phyloP scores from a whole-genome alignment of 345 rosid species.

The Rubroshorea leprosula region DNA sequence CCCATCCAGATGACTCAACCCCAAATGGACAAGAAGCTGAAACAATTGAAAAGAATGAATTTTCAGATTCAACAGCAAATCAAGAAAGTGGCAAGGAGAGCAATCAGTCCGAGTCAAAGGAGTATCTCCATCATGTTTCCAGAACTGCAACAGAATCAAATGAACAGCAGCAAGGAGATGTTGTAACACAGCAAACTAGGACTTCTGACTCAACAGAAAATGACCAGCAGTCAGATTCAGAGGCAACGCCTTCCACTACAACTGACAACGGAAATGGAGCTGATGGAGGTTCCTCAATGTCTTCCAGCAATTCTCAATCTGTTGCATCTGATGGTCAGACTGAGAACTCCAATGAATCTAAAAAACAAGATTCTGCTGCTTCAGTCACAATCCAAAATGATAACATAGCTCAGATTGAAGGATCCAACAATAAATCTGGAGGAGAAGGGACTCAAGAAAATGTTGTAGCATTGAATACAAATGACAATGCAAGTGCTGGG shows the following conservation, averaged over 20 bases:
- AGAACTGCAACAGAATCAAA: constrained; percentile 20
- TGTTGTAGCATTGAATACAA: constrained; percentile 13
- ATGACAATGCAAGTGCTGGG: constrained; percentile 16
- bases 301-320: constrained; percentile 20
- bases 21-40: constrained; percentile 21
- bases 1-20: constrained; percentile 20
- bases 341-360: constrained; percentile 9
- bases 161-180: constrained; percentile 17
- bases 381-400: constrained; percentile 14
- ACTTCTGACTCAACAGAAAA: constrained; percentile 25
- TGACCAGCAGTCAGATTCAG: constrained; percentile 30
- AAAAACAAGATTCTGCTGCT: neutral
- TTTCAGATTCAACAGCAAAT: neutral
- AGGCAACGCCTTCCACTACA: constrained; percentile 22
- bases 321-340: constrained; percentile 22
- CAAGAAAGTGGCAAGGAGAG: constrained; percentile 20
- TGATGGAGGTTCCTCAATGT: constrained; percentile 27
- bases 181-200: constrained; percentile 30
- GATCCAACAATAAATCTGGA: constrained; percentile 20
- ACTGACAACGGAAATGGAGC: constrained; percentile 24
- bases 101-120: constrained; percentile 18
- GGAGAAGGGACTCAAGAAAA: constrained; percentile 23
- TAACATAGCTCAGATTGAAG: constrained; percentile 4
- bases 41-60: constrained; percentile 18
- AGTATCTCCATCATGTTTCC: constrained; percentile 12